Evolutionary conservation across 225 moss, liverwort and hornwort species (phyloP), one percentile per base, ranked within the genome.

Genomic region (Bryoerythrophyllum caledonicum): DNA sequence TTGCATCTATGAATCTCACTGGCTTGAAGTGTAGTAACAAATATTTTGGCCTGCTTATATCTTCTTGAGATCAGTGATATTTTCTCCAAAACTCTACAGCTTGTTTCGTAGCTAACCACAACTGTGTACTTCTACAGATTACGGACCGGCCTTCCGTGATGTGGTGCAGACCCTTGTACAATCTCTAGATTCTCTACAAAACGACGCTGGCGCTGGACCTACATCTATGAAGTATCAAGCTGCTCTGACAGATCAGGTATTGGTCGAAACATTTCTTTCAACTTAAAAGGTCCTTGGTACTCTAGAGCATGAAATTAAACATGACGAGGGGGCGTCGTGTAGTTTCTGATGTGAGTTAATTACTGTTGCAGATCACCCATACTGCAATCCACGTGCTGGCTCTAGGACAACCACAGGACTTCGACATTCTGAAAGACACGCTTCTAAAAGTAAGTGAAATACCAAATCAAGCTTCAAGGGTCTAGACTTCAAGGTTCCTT

Each of bases 111-210:
- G 48, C 56, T 79, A 54, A 58, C 23, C 58, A 32, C 27, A 27
- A 44, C 65, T 26, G 17, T 57, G 25, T 68, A 40, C 68, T 63
- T 43, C 57, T 84, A 80, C 82, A 96, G 93, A 92, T 88, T 96
- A 93, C 66, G 93, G 93, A 52, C 86, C 90, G 57, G 89, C 96
- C 20, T 93, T 90, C 77, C 85, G 87, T 73, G 93, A 93, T 80
- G 89, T 96, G 44, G 81, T 92, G 76, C 90, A 89, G 83, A 88
- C 92, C 34, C 85, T 93, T 63, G 88, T 91, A 63, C 90, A 93
- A 78, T 88, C 93, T 7, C 79, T 96, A 58, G 93, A 92, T 26
- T 83, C 81, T 67, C 74, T 80, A 65, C 84, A 92, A 77, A 78
- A 81, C 37, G 85, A 92, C 21, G 66, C 67, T 59, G 82, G 80